Percentiles rank a stretch among this genome's conserved stretches.
Conservation (phyloP, 1,284 basidiomycete species). For the Apiotrichum brassicae region DNA sequence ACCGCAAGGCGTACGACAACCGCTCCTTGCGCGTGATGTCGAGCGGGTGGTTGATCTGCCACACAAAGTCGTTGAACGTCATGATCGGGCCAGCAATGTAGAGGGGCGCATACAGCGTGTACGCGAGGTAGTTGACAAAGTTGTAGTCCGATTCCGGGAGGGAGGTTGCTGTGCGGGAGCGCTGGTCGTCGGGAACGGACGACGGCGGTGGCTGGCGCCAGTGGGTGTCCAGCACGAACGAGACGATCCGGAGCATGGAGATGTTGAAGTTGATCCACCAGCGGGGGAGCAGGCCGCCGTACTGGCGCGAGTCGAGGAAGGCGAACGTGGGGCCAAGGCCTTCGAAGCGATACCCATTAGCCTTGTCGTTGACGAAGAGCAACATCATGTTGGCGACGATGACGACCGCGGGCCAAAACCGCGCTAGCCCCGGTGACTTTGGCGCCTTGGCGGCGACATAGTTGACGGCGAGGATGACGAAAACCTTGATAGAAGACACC, state of each 20-base stretch:
- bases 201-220: slow-evolving; percentile 55
- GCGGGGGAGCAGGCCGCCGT: slow-evolving; percentile 63
- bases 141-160: slow-evolving; percentile 54
- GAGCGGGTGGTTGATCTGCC: slow-evolving; percentile 55
- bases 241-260: slow-evolving; percentile 88
- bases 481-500: slow-evolving; percentile 70
- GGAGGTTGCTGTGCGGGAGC: slow-evolving; percentile 52
- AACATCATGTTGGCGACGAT: slow-evolving; percentile 67
- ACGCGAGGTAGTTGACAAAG: slow-evolving; percentile 61
- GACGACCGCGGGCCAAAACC: slow-evolving; percentile 30
- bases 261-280: slow-evolving; percentile 97
- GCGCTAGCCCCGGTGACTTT: slow-evolving; percentile 16
- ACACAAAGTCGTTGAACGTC: slow-evolving; percentile 89
- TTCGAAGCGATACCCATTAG: slow-evolving; percentile 67
- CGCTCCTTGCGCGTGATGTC: slow-evolving; percentile 45
- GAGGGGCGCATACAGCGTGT: slow-evolving; percentile 81
- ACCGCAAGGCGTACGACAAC: slow-evolving; percentile 62
- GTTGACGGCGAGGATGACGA: slow-evolving; percentile 64
- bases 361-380: slow-evolving; percentile 71
- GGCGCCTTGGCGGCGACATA: slow-evolving; percentile 59
- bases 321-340: slow-evolving; percentile 56
- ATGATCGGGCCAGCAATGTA: slow-evolving; percentile 97
- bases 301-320: slow-evolving; percentile 52
- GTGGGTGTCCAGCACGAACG: slow-evolving; percentile 85
- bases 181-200: slow-evolving; percentile 22